Conservation (phyloP, 768 basidiomycete genomes). For the Pleurotus ostreatus region DNA sequence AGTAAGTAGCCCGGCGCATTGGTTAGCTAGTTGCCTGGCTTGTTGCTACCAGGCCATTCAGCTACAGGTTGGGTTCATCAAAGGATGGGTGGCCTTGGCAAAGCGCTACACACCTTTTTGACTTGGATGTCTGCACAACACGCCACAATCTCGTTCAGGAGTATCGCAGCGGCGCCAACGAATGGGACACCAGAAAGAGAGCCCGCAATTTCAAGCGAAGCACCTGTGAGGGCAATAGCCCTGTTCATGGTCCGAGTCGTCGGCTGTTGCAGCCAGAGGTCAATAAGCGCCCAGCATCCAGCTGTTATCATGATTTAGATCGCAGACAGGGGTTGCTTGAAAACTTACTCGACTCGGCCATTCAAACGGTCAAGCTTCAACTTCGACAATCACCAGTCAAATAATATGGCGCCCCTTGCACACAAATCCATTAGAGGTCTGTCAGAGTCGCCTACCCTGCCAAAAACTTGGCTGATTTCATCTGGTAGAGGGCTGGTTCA, state of each 20-base stretch:
- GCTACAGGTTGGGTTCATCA: neutral
- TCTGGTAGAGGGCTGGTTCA: conserved; percentile 83
- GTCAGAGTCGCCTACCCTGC: conserved; percentile 1
- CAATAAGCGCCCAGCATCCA: too few relatives aligned
- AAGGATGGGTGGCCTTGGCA: neutral
- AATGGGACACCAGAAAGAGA: conserved; percentile 42
- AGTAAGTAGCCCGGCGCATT: conserved; percentile 35
- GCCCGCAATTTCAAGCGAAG: conserved; percentile 36
- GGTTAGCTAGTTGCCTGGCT: conserved; percentile 35
- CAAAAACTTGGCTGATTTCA: neutral
- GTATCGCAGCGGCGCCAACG: conserved; percentile 36
- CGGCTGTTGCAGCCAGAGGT: too few relatives aligned
- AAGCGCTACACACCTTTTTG: conserved; percentile 38
- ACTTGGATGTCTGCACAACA: conserved; percentile 42
- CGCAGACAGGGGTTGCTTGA: too few relatives aligned
- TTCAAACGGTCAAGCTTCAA: too few relatives aligned
- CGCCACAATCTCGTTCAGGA: conserved; percentile 39
- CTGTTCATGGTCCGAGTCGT: neutral
- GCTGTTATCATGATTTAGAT: too few relatives aligned
- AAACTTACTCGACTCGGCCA: too few relatives aligned
- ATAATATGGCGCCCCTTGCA: conserved; percentile 48
- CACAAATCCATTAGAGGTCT: conserved; percentile 55
- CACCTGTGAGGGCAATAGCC: neutral
- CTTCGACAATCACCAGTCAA: neutral
- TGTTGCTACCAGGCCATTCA: conserved; percentile 28